Evolutionary conservation across 2,329 filamentous ascomycete species (phyloP), one percentile per base, ranked within the genome.

Genomic region (Ophiocordyceps camponoti-leonardi): DNA sequence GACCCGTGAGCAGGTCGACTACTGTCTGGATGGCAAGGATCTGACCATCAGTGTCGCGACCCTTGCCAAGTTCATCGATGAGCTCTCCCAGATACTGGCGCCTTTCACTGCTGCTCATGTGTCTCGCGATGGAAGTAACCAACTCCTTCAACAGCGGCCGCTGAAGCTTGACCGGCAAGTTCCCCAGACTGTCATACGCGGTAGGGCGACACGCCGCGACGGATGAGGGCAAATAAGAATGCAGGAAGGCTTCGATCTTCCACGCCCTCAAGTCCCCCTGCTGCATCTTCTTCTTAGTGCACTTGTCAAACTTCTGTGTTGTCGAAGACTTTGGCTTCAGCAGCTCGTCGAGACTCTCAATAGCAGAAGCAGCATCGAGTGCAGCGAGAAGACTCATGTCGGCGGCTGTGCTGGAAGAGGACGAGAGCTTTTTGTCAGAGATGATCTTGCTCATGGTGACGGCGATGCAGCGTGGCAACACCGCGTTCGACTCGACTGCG

Each of bases 201-300:
- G 58, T 60, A 1, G 61, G 62, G 3, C 57, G 58, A 8, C 62
- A 49, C 0, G 56, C 54, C 7, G 58, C 54, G 18, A 66, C 46
- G 1, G 56, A 49, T 5, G 57, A 49, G 0, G 58, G 53, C 20
- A 68, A 58, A 44, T 65, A 58, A 5, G 54, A 63, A 6, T 59
- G 58, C 10, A 73, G 51, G 45, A 73, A 68, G 3, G 59, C 63
- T 45, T 66, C 62, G 26, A 71, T 51, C 49, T 65, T 65, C 69
- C 71, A 73, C 6, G 66, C 68, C 28, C 58, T 55, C 14, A 66
- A 30, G 26, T 65, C 58, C 1, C 63, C 64, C 5, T 53, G 48
- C 6, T 53, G 42, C 53, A 67, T 62, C 1, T 58, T 56, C 20
- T 58, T 46, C 28, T 52, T 53, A 43, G 59, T 63, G 42, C 56